Percentiles rank a stretch among this genome's conserved stretches.
These are phyloP conservation scores for Thermoascus crustaceus DNA, from an alignment of 2,329 filamentous ascomycete genomes.

Conservation along the genomic window DNA sequence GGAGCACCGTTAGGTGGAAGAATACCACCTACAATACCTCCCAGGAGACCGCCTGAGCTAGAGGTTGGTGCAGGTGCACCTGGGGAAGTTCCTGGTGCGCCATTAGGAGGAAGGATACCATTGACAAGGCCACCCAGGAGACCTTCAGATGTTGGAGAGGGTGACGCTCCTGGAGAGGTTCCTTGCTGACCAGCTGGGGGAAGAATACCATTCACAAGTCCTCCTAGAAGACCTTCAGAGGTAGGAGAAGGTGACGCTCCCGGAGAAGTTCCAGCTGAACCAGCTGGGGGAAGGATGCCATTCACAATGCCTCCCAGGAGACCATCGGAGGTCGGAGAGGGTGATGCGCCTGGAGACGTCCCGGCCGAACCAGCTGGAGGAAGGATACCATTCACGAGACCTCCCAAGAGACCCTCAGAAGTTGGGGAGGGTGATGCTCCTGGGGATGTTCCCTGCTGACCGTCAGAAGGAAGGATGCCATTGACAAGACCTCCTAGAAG, in stretches of 20 bases:
- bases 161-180: neutral
- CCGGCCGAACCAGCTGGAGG: neutral
- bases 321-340: neutral
- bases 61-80: conserved; percentile 6
- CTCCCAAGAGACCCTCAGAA: neutral
- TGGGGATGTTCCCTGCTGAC: neutral
- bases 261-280: neutral
- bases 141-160: neutral
- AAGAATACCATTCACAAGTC: neutral
- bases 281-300: neutral
- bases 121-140: neutral
- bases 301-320: neutral
- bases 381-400: neutral
- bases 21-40: no score
- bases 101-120: neutral
- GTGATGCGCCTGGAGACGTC: neutral
- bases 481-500: neutral
- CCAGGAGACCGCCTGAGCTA: conserved; percentile 1
- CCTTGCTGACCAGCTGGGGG: neutral
- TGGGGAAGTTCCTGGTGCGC: neutral
- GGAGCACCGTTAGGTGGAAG: no score
- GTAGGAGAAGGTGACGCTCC: conserved; percentile 1
- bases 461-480: neutral
- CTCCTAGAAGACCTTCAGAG: neutral
- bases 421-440: conserved; percentile 1